Base-by-base conservation (phyloP, 176 grass and related monocot species). In the Triticum monococcum region DNA sequence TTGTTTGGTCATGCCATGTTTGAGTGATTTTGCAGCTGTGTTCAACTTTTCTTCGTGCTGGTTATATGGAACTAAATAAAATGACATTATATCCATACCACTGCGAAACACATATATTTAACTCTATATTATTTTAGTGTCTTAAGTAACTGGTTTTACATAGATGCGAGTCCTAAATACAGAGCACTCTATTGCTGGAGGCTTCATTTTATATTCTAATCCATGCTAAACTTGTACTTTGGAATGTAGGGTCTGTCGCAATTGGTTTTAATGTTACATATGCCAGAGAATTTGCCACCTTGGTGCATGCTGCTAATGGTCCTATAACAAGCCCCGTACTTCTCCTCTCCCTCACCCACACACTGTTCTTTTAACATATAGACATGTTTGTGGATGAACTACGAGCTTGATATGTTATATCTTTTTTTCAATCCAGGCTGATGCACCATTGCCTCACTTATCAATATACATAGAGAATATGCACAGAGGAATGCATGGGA, bases 391-490 rank as follows among this genome's bases (percentile, higher is more conserved):
- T 69, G 17, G 67, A 69, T 11, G 67, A 69, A 36, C 67, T 37
- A 71, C 35, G 20, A 71, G 35, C 20, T 22, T 71, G 9, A 71
- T 40, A 70, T 38, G 43, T 45, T 45, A 45, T 45, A 45, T 45
- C 43, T 45, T 45, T 48, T 48, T 48, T 48, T 48, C 45, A 48
- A 48, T 48, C 45, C 45, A 48, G 45, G 45, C 12, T 48, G 45
- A 48, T 48, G 45, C 45, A 48, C 76, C 82, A 25, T 50, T 75
- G 77, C 87, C 87, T 8, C 82, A 75, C 5, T 48, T 48, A 25
- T 59, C 5, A 57, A 85, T 98, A 33, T 90, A 98, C 72, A 68
- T 95, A 30, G 32, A 90, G 57, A 77, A 85, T 70, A 95, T 98
- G 38, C 68, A 89, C 12, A 93, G 35, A 64, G 93, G 68, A 7